These are phyloP conservation scores for Cryptosporidium canis DNA, from an alignment of 169 alveolate species.

Conservation along the genomic window DNA sequence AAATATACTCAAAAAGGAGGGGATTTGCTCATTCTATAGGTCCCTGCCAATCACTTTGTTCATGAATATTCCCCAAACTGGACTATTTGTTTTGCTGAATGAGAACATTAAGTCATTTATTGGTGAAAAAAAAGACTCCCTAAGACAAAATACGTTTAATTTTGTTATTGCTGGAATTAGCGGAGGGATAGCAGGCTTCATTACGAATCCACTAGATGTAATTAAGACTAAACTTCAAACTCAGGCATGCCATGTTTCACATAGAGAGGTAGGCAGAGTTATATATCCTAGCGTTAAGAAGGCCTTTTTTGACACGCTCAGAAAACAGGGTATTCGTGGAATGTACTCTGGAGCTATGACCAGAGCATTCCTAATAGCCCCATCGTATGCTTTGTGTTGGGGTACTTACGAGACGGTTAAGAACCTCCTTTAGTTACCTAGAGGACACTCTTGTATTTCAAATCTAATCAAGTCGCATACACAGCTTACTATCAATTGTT, in stretches of 20 bases:
- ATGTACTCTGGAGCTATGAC: constrained; percentile 91
- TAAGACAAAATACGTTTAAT: constrained; percentile 74
- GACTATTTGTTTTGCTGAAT: constrained; percentile 90
- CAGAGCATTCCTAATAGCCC: constrained; percentile 88
- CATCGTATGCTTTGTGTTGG: constrained; percentile 96
- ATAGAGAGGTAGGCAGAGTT: background rate
- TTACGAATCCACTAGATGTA: constrained; percentile 96
- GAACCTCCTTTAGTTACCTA: background rate
- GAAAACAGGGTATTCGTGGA: constrained; percentile 87
- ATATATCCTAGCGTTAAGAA: constrained; percentile 75
- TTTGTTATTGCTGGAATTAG: constrained; percentile 92
- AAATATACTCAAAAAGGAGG: constrained; percentile 86
- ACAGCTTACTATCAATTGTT: too few species aligned
- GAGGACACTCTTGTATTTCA: background rate
- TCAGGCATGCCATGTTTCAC: constrained; percentile 80
- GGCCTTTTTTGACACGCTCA: constrained; percentile 78
- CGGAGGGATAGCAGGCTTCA: constrained; percentile 94
- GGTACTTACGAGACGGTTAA: constrained; percentile 93
- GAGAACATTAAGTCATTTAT: constrained; percentile 87
- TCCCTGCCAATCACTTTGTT: constrained; percentile 93
- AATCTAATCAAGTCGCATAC: background rate
- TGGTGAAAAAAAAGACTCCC: constrained; percentile 62
- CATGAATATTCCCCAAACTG: constrained; percentile 95
- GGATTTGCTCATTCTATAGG: constrained; percentile 88
- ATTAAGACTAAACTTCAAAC: constrained; percentile 95